phyloP scores from a whole-genome alignment of 805 yeast genomes.

The Lachancea quebecensis region DNA sequence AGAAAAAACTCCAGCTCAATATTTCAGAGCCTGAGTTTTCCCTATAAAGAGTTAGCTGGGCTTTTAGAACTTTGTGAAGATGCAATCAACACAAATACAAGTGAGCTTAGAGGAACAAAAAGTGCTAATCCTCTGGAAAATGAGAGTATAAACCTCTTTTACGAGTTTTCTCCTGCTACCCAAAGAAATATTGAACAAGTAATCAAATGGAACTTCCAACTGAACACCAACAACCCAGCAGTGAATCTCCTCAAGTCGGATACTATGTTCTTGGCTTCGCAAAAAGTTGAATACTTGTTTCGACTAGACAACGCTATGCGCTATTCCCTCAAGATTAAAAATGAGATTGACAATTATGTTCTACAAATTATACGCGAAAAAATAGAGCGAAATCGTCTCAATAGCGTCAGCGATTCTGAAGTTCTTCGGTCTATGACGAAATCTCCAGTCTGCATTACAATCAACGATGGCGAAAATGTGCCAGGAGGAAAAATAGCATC shows the following conservation, averaged over 20 bases:
- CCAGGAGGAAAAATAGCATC: slow-evolving; percentile 15
- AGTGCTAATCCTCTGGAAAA: slow-evolving; percentile 13
- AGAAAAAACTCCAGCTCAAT: slow-evolving; percentile 24
- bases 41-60: slow-evolving; percentile 19
- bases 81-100: slow-evolving; percentile 66
- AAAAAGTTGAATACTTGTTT: slow-evolving; percentile 62
- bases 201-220: slow-evolving; percentile 25
- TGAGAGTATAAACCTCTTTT: slow-evolving; percentile 8
- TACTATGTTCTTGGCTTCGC: slow-evolving; percentile 51
- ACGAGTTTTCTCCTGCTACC: slow-evolving; percentile 53
- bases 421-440: neutral
- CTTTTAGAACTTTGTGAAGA: slow-evolving; percentile 44
- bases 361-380: slow-evolving; percentile 57
- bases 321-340: slow-evolving; percentile 68
- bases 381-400: slow-evolving; percentile 39
- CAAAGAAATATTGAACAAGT: slow-evolving; percentile 47
- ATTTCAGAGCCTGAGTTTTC: slow-evolving; percentile 42
- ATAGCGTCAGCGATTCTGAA: slow-evolving; percentile 7
- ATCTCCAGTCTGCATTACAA: no score
- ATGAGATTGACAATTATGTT: slow-evolving; percentile 69
- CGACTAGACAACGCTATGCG: slow-evolving; percentile 68
- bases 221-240: slow-evolving; percentile 44
- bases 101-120: slow-evolving; percentile 40
- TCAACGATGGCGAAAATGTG: slow-evolving; percentile 1
- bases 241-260: slow-evolving; percentile 57